A percentile compares a stretch with the other conserved stretches of the same genome.
Conservation (phyloP, 441 rosid species). For the Euphorbia celastroides region DNA sequence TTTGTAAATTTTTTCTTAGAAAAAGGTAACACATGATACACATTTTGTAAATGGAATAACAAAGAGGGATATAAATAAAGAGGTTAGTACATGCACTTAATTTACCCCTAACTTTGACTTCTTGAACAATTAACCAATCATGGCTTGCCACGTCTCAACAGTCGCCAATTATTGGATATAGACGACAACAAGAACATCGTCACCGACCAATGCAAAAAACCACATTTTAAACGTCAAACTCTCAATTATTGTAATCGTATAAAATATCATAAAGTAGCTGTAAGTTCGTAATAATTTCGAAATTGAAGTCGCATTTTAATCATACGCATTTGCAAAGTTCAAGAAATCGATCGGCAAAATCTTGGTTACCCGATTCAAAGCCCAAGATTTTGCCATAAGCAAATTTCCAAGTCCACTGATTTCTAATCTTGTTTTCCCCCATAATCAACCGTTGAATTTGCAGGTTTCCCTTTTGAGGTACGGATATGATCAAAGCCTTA, state of each 20-base stretch:
- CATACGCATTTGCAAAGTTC: neutral
- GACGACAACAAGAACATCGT: neutral
- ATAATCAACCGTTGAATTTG: neutral
- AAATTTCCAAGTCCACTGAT: neutral
- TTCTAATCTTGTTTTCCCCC: neutral
- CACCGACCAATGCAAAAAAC: neutral
- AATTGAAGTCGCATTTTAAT: neutral
- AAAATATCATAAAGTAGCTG: neutral
- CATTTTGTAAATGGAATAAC: too few relatives aligned
- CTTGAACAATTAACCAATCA: neutral
- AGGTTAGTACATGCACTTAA: too few relatives aligned
- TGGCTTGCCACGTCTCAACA: neutral
- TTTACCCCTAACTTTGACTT: too few relatives aligned
- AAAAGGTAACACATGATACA: too few relatives aligned
- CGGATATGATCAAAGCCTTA: neutral
- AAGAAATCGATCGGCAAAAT: neutral
- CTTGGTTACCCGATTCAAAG: neutral
- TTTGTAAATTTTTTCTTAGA: too few relatives aligned
- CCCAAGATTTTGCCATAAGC: neutral
- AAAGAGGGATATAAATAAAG: too few relatives aligned
- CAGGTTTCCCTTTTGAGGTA: neutral
- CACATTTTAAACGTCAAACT: neutral
- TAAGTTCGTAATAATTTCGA: neutral
- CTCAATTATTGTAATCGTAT: neutral
- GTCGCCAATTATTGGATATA: neutral